Evolutionary conservation across 257 asterid genomes (phyloP).

Genomic region (Solanum acaule): DNA sequence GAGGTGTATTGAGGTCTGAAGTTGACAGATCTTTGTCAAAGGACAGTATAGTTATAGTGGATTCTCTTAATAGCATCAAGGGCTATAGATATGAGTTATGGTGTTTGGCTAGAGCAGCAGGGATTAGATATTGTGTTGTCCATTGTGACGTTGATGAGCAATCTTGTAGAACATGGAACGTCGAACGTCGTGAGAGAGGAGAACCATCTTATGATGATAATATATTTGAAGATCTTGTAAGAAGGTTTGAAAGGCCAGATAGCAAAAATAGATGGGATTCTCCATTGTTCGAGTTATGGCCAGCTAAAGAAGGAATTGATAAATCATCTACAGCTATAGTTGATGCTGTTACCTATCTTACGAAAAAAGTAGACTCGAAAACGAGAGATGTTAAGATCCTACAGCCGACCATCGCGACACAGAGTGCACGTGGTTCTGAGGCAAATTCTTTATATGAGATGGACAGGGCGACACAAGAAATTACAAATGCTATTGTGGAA

Average conservation of each 20-base stretch:
- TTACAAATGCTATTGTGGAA: slow-evolving; percentile 57
- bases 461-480: slow-evolving; percentile 90
- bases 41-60: slow-evolving; percentile 69
- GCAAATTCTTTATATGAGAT: slow-evolving; percentile 84
- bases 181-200: slow-evolving; percentile 40
- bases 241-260: slow-evolving; percentile 95
- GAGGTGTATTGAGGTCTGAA: slow-evolving; percentile 93
- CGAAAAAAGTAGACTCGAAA: slow-evolving; percentile 77
- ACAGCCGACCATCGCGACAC: slow-evolving; percentile 96
- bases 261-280: slow-evolving; percentile 94
- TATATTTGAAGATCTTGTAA: slow-evolving; percentile 64
- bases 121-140: slow-evolving; percentile 80
- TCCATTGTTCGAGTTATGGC: slow-evolving; percentile 76
- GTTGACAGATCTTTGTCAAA: slow-evolving; percentile 82
- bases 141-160: slow-evolving; percentile 62
- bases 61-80: slow-evolving; percentile 90
- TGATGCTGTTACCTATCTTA: slow-evolving; percentile 71
- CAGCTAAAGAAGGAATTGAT: slow-evolving; percentile 55
- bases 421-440: slow-evolving; percentile 43
- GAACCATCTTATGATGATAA: slow-evolving; percentile 50
- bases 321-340: slow-evolving; percentile 52
- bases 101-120: slow-evolving; percentile 97
- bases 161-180: slow-evolving; percentile 66
- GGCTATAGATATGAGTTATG: slow-evolving; percentile 96
- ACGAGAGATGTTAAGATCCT: slow-evolving; percentile 67